Percentiles rank a stretch among this genome's conserved stretches.
These are phyloP conservation scores for Ustilago sp. DNA, from an alignment of 1,284 basidiomycete species.

Conservation along the genomic window DNA sequence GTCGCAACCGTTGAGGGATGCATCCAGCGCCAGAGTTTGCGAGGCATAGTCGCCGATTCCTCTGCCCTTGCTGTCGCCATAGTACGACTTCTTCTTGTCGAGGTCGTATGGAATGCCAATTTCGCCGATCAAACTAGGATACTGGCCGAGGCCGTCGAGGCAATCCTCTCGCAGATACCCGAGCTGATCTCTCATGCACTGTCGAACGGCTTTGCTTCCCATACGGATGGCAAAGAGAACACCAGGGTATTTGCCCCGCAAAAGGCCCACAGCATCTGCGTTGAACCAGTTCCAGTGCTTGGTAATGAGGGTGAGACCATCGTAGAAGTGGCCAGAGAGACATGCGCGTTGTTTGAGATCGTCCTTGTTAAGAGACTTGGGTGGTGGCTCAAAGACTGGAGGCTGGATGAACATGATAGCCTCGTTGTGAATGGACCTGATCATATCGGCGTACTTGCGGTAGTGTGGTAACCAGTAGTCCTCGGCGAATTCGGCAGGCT, in stretches of 20 bases:
- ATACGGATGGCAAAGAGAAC: constrained; percentile 74
- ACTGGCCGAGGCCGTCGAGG: constrained; percentile 74
- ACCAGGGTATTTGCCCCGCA: constrained; percentile 83
- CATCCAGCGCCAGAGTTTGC: constrained; percentile 89
- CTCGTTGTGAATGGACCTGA: constrained; percentile 82
- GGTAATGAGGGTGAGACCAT: constrained; percentile 78
- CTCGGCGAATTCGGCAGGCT: constrained; percentile 75
- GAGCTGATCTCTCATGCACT: constrained; percentile 85
- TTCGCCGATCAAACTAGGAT: constrained; percentile 93
- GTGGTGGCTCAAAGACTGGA: constrained; percentile 86
- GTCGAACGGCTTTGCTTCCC: constrained; percentile 84
- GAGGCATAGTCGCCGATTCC: constrained; percentile 76
- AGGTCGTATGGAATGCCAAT: constrained; percentile 94
- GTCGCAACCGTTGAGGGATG: constrained; percentile 88
- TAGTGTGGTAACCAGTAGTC: constrained; percentile 89
- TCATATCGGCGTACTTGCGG: constrained; percentile 75
- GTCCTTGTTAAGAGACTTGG: constrained; percentile 72
- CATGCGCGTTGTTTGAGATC: constrained; percentile 79
- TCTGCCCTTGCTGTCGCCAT: constrained; percentile 55
- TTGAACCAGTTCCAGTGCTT: constrained; percentile 86
- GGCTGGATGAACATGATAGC: constrained; percentile 92
- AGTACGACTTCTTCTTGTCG: constrained; percentile 83
- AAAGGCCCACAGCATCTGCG: constrained; percentile 76
- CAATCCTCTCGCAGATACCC: constrained; percentile 82
- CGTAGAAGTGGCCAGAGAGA: constrained; percentile 91